Conservation (phyloP, 495 filamentous ascomycete genomes). For the Aspergillus leporis region DNA sequence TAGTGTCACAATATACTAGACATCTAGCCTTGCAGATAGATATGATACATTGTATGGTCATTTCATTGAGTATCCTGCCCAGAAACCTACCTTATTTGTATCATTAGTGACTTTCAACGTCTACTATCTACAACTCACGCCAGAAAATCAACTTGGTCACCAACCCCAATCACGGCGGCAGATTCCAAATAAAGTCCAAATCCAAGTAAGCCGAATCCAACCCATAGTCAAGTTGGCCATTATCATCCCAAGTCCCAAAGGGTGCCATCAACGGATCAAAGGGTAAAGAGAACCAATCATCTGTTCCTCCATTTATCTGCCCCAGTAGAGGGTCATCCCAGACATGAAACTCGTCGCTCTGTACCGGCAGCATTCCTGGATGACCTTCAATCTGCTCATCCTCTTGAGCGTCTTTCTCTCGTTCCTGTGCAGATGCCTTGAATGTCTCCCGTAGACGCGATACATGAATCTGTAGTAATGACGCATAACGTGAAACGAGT, state of each 20-base stretch:
- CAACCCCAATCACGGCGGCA: constrained; percentile 18
- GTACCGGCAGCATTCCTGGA: no score
- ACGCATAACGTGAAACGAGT: constrained; percentile 36
- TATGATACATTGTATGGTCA: no score
- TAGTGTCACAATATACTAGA: no score
- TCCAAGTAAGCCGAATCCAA: constrained; percentile 29
- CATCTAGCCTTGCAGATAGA: no score
- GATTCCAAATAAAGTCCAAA: constrained; percentile 38
- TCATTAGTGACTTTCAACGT: no score
- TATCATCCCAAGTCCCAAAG: constrained; percentile 27
- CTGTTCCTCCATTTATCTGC: background rate
- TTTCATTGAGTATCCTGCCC: no score
- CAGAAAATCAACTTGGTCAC: no score
- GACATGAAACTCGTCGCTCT: background rate
- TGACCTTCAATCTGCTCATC: background rate
- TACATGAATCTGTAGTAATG: constrained; percentile 31
- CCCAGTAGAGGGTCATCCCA: constrained; percentile 5
- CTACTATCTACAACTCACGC: no score
- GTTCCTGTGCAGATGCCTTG: background rate
- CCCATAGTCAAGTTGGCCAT: constrained; percentile 21
- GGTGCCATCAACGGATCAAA: constrained; percentile 41
- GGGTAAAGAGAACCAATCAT: constrained; percentile 38
- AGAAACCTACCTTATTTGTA: no score
- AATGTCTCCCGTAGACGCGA: constrained; percentile 24
- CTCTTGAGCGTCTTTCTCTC: background rate